Percentiles rank a stretch among this genome's conserved stretches.
These are phyloP conservation scores for Crithidia thermophila DNA, from an alignment of 208 protist genomes.

Conservation along the genomic window DNA sequence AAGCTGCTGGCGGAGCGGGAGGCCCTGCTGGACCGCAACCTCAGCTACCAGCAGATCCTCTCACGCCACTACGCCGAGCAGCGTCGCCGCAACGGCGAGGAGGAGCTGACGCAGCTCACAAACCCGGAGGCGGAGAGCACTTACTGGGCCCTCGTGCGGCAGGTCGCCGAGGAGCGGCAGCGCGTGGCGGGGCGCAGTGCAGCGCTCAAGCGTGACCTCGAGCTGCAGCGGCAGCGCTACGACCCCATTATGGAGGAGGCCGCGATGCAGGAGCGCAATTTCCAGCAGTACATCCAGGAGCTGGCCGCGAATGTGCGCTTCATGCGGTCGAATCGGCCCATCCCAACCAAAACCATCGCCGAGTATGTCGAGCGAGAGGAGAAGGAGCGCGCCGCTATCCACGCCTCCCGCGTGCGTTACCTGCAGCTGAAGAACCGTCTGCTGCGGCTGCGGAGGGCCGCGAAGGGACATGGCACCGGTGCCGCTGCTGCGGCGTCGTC, in stretches of 20 bases:
- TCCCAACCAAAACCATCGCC: constrained; percentile 69
- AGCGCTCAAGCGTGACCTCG: constrained; percentile 50
- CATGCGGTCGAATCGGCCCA: constrained; percentile 71
- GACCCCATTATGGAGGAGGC: constrained; percentile 71
- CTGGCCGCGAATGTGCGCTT: constrained; percentile 56
- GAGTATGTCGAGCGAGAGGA: constrained; percentile 79
- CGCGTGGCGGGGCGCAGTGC: constrained; percentile 38
- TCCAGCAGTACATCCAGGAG: constrained; percentile 73
- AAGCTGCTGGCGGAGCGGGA: constrained; percentile 61
- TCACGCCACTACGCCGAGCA: constrained; percentile 80
- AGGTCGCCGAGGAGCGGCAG: constrained; percentile 65
- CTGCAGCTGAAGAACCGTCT: constrained; percentile 89
- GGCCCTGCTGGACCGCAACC: constrained; percentile 61
- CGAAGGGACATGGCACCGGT: constrained; percentile 22
- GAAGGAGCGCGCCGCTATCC: constrained; percentile 77
- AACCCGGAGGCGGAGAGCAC: constrained; percentile 73
- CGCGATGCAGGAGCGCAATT: constrained; percentile 66
- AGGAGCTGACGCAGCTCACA: constrained; percentile 40
- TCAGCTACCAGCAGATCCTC: constrained; percentile 68
- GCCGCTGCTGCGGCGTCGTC: neutral
- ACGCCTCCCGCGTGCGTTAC: constrained; percentile 87
- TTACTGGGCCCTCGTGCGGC: constrained; percentile 76
- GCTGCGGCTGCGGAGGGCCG: constrained; percentile 63
- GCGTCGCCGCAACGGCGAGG: constrained; percentile 76
- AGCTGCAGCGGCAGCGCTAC: constrained; percentile 47